Percentiles rank a stretch among this genome's conserved stretches.
These are phyloP conservation scores for Colletotrichum paranaense DNA, from an alignment of 2,329 filamentous ascomycete genomes.

Conservation along the genomic window DNA sequence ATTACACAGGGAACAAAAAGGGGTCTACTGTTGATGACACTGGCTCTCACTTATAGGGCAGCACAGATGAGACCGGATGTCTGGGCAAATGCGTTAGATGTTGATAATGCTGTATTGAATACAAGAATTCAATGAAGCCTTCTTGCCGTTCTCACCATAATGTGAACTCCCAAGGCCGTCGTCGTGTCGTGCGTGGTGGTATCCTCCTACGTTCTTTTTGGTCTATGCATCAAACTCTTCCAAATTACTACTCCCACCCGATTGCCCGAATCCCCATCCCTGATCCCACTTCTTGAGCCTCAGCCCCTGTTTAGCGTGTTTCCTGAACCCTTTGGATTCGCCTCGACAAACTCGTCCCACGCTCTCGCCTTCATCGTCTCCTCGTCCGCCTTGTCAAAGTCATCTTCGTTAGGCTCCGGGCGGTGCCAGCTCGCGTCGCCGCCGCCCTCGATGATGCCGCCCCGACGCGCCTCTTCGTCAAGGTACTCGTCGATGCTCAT, in stretches of 20 bases:
- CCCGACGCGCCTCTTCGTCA: constrained; percentile 86
- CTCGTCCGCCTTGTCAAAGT: constrained; percentile 85
- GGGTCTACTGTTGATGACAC: not conserved
- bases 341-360: constrained; percentile 95
- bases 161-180: not conserved
- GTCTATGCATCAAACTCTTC: constrained; percentile 15
- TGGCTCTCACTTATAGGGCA: not conserved
- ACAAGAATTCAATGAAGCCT: not conserved
- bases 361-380: constrained; percentile 93
- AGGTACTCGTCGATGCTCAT: constrained; percentile 99
- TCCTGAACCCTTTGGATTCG: constrained; percentile 85
- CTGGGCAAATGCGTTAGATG: not conserved
- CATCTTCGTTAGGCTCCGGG: constrained; percentile 87
- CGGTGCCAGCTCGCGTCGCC: constrained; percentile 78
- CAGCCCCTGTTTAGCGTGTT: constrained; percentile 85
- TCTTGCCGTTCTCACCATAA: not conserved
- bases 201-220: not conserved
- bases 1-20: not conserved
- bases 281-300: constrained; percentile 6
- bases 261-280: not conserved
- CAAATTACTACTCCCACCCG: constrained; percentile 19
- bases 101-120: not conserved
- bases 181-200: constrained; percentile 18
- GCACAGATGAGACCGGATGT: not conserved
- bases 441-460: constrained; percentile 91